Evolutionary conservation across 1,139 yeast species (phyloP).

Genomic region (Debaryomyces nepalensis): DNA sequence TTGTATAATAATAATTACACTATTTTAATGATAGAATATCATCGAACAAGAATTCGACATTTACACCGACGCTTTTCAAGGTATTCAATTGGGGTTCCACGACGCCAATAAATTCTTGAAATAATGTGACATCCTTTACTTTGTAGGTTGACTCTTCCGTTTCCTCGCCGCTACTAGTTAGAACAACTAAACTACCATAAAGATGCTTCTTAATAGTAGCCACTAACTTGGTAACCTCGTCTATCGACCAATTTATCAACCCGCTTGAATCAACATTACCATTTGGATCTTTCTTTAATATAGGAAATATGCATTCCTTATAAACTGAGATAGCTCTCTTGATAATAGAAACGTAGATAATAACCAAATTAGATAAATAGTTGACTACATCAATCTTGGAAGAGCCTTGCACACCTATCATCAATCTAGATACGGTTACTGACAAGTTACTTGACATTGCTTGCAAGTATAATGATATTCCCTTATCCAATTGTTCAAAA

Average conservation of each 20-base stretch:
- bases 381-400: conserved; percentile 51
- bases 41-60: conserved; percentile 67
- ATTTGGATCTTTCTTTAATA: conserved; percentile 34
- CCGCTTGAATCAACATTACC: conserved; percentile 47
- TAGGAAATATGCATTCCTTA: conserved; percentile 39
- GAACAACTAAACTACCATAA: conserved; percentile 58
- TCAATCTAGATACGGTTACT: conserved; percentile 39
- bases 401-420: conserved; percentile 50
- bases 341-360: conserved; percentile 45
- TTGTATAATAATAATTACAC: conserved; percentile 2
- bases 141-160: conserved; percentile 29
- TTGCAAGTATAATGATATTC: conserved; percentile 40
- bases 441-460: conserved; percentile 43
- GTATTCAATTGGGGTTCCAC: conserved; percentile 64
- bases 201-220: conserved; percentile 67
- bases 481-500: conserved; percentile 45
- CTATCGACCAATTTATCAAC: conserved; percentile 67
- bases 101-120: conserved; percentile 53
- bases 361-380: conserved; percentile 48
- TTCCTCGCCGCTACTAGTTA: conserved; percentile 29
- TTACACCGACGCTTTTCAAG: conserved; percentile 69
- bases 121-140: conserved; percentile 36
- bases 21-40: conserved; percentile 23
- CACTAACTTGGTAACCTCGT: conserved; percentile 66
- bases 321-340: conserved; percentile 42